Evolutionary conservation across 2,329 filamentous ascomycete species (phyloP).

Genomic region (Sordariomycetes sp.): DNA sequence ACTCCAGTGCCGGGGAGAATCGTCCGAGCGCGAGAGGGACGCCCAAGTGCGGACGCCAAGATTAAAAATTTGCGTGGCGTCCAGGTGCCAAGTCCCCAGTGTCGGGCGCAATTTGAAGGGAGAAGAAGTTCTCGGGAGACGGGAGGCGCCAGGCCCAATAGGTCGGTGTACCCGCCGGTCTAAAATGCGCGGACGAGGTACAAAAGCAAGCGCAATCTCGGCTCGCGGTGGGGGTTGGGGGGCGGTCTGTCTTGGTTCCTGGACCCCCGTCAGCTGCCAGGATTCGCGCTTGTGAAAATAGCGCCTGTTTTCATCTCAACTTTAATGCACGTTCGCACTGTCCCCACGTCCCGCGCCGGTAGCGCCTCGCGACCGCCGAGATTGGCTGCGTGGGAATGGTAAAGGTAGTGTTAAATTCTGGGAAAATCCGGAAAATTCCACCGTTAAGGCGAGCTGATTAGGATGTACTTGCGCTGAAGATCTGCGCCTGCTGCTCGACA

Average conservation of each 20-base stretch:
- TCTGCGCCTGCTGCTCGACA: neutral
- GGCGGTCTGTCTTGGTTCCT: neutral
- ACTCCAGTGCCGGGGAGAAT: too few species aligned
- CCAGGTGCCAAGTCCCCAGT: too few species aligned
- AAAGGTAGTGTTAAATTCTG: neutral
- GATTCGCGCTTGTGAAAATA: neutral
- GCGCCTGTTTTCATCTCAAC: neutral
- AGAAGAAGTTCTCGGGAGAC: neutral
- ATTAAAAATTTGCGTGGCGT: too few species aligned
- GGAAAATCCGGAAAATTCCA: neutral
- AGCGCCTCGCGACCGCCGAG: neutral
- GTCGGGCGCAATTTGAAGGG: neutral
- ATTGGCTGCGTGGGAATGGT: neutral
- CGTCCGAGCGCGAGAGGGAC: too few species aligned
- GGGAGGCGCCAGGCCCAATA: neutral
- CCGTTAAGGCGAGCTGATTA: neutral
- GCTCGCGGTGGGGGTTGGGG: neutral
- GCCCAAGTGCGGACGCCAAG: too few species aligned
- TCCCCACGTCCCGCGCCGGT: neutral
- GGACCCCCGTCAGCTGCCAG: neutral
- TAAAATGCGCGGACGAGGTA: neutral
- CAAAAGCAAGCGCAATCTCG: neutral
- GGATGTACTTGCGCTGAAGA: neutral
- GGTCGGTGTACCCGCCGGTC: neutral
- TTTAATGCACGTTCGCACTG: neutral